Percentiles rank a stretch among this genome's conserved stretches.
phyloP scores from a whole-genome alignment of 2,329 filamentous ascomycete species.

The Penicillium sp. region DNA sequence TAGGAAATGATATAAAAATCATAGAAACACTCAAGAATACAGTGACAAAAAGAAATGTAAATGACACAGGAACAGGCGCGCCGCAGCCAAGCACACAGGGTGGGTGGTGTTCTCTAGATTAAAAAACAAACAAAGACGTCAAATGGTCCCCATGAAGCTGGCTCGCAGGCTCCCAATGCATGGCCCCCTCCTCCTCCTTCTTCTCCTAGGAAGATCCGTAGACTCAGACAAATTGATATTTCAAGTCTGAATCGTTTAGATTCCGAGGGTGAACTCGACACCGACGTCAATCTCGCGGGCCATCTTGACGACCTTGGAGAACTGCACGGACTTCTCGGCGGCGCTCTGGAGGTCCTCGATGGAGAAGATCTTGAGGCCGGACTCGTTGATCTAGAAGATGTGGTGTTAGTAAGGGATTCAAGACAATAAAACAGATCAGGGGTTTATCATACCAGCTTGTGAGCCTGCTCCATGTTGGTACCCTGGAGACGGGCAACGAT shows the following conservation, averaged over 20 bases:
- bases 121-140: conserved; percentile 6
- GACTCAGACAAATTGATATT: not conserved
- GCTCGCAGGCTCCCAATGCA: conserved; percentile 21
- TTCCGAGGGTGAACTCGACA: conserved; percentile 92
- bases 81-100: conserved; percentile 22
- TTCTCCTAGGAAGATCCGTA: not conserved
- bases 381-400: conserved; percentile 77
- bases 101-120: conserved; percentile 20
- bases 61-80: conserved; percentile 34
- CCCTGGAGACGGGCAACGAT: conserved; percentile 97
- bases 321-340: conserved; percentile 97
- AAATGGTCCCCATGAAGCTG: conserved; percentile 20
- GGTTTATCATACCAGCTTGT: conserved; percentile 67
- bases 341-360: conserved; percentile 97
- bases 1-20: conserved; percentile 36
- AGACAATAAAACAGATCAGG: conserved; percentile 13
- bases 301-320: conserved; percentile 99
- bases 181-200: conserved; percentile 13
- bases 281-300: conserved; percentile 96
- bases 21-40: conserved; percentile 38
- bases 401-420: not conserved
- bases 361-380: conserved; percentile 98
- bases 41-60: conserved; percentile 37
- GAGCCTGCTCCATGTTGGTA: conserved; percentile 96
- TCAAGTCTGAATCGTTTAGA: conserved; percentile 61